Evolutionary conservation across 257 asterid genomes (phyloP), one percentile per base, ranked within the genome.

Genomic region (Solanum appendiculatum): DNA sequence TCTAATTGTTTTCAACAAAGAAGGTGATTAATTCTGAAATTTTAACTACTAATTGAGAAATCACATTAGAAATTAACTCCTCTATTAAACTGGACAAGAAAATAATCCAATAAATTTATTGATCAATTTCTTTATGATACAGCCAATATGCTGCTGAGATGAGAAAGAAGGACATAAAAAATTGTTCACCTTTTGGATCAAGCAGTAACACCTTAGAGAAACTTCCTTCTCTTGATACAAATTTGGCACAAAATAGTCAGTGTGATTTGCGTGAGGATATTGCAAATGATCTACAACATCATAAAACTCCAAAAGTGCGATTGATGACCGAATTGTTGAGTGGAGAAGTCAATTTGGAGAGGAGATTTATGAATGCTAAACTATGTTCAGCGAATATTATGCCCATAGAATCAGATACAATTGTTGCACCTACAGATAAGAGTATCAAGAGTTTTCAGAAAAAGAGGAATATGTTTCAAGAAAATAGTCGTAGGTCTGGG

Each of bases 301-400:
- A 86, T 84, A 92, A 93, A 87, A 90, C 88, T 82, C 91, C 89
- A 64, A 95, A 94, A 89, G 69, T 94, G 84, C 96, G 98, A 12
- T 92, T 90, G 87, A 85, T 95, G 89, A 89, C 29, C 11, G 15
- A 44, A 12, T 44, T 44, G 51, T 40, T 9, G 12, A 40, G 11
- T 40, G 46, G 12, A 40, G 9, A 40, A 40, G 46, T 0, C 46
- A 40, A 40, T 8, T 44, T 44, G 51, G 14, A 11, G 51, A 44
- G 51, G 3, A 44, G 51, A 10, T 44, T 4, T 44, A 86, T 60
- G 13, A 86, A 85, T 56, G 86, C 84, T 9, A 89, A 72, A 87
- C 85, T 66, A 37, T 56, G 88, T 33, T 85, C 92, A 8, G 88
- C 88, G 33, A 85, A 75, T 78, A 88, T 88, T 21, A 84, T 56